Base-by-base conservation (phyloP, 371 early-diverging fungal species). In the Syncephalastrum racemosum region DNA sequence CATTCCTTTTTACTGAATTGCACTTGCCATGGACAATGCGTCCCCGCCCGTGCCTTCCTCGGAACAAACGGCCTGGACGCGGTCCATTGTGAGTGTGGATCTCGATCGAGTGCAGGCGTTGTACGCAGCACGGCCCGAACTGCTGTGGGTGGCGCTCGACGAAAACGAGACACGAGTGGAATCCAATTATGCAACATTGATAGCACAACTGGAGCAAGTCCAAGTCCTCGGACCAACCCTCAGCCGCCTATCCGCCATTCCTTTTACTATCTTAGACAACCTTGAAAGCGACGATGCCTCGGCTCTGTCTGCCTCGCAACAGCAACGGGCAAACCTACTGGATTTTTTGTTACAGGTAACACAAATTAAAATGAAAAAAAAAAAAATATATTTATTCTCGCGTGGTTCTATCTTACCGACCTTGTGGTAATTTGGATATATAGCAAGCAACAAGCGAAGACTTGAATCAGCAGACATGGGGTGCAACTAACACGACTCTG, bases 141-240 rank as follows among this genome's bases (percentile, higher is more conserved):
- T 76, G 44, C 43, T 72, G 56, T 72, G 70, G 70, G 59, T 57
- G 10, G 66, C 76, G 10, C 53, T 74, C 10, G 49, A 52, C 14
- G 50, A 70, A 19, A 46, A 58, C 8, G 49, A 43, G 12, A 48
- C 52, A n/a, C 58, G 60, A 3, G 63, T 59, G 10, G 58, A 58
- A 19, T 45, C 63, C 15, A 56, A 61, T 25, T 40, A 55, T 46
- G 61, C 61, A 12, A 50, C 54, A 19, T 36, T 61, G 13, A 27
- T 50, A 23, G 56, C 61, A 12, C 61, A 61, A 31, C 56, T 61
- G 20, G 45, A 61, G 20, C 55, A 51, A 2, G 42, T 44, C 16
- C 45, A 61, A 46, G 31, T 53, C 14, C 62, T 62, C 18, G 62
- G 62, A 18, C 36, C 59, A 10, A 27, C 44, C 7, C 36, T 59